These are phyloP conservation scores for Blastobotrys parvus DNA, from an alignment of 805 yeast species.

Conservation along the genomic window DNA sequence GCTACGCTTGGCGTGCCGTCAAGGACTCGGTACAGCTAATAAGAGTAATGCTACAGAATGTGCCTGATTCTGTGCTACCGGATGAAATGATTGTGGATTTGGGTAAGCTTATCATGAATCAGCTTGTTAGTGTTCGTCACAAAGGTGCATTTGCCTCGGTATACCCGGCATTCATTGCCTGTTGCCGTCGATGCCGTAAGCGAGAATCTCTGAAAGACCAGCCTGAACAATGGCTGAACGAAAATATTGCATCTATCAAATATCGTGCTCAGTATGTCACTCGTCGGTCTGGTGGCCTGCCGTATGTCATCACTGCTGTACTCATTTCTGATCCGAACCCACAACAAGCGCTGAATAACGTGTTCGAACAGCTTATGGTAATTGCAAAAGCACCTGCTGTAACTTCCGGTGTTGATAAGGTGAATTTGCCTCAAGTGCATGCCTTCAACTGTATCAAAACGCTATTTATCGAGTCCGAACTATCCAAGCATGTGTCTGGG, in stretches of 20 bases:
- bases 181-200: constrained; percentile 49
- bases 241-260: constrained; percentile 45
- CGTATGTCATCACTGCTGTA: constrained; percentile 67
- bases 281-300: constrained; percentile 89
- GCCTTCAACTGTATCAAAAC: constrained; percentile 81
- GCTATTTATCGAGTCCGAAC: constrained; percentile 59
- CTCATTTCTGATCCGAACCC: constrained; percentile 41
- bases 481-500: constrained; percentile 44
- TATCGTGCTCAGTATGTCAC: constrained; percentile 63
- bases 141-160: constrained; percentile 90
- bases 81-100: constrained; percentile 26
- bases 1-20: constrained; percentile 75
- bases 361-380: constrained; percentile 44
- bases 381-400: constrained; percentile 48
- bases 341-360: constrained; percentile 34
- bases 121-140: constrained; percentile 69
- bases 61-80: constrained; percentile 22
- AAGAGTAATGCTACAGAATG: constrained; percentile 34
- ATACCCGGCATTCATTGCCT: constrained; percentile 66
- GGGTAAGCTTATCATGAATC: constrained; percentile 54
- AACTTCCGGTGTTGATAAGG: constrained; percentile 41
- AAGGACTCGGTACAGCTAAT: constrained; percentile 63
- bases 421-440: constrained; percentile 86
- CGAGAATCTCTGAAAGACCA: constrained; percentile 28
- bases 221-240: constrained; percentile 51